These are phyloP conservation scores for Pseudogymnoascus sp. DNA, from an alignment of 2,329 filamentous ascomycete genomes.

Conservation along the genomic window DNA sequence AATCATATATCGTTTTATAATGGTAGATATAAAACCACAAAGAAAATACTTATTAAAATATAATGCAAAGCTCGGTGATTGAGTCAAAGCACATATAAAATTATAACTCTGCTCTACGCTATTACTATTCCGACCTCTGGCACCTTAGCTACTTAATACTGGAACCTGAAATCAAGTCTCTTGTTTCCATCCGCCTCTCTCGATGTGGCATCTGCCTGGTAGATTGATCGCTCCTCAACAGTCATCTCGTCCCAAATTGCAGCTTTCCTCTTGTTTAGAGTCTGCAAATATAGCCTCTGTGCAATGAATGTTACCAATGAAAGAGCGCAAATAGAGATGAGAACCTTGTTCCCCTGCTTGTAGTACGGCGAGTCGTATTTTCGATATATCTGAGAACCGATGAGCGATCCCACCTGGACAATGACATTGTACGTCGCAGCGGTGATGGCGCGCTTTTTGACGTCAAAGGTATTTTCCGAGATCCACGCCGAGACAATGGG, in stretches of 20 bases:
- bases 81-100: not conserved
- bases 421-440: slow-evolving; percentile 42
- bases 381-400: slow-evolving; percentile 40
- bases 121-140: not conserved
- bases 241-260: slow-evolving; percentile 38
- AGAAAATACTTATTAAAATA: no score
- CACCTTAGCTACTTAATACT: slow-evolving; percentile 27
- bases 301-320: slow-evolving; percentile 41
- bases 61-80: no score
- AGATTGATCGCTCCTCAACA: slow-evolving; percentile 35
- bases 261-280: slow-evolving; percentile 42
- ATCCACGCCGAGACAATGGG: slow-evolving; percentile 45
- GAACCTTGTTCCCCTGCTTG: slow-evolving; percentile 47
- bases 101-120: not conserved
- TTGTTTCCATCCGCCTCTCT: slow-evolving; percentile 41
- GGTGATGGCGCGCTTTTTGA: slow-evolving; percentile 41
- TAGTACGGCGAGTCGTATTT: slow-evolving; percentile 46
- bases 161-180: slow-evolving; percentile 43
- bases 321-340: slow-evolving; percentile 43
- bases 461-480: slow-evolving; percentile 41
- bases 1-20: no score
- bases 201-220: slow-evolving; percentile 37
- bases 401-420: slow-evolving; percentile 37
- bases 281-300: slow-evolving; percentile 37
- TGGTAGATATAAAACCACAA: no score